Percentiles rank a stretch among this genome's conserved stretches.
Conservation (phyloP, 768 basidiomycete species). For the Termitomyces bulborhizus region DNA sequence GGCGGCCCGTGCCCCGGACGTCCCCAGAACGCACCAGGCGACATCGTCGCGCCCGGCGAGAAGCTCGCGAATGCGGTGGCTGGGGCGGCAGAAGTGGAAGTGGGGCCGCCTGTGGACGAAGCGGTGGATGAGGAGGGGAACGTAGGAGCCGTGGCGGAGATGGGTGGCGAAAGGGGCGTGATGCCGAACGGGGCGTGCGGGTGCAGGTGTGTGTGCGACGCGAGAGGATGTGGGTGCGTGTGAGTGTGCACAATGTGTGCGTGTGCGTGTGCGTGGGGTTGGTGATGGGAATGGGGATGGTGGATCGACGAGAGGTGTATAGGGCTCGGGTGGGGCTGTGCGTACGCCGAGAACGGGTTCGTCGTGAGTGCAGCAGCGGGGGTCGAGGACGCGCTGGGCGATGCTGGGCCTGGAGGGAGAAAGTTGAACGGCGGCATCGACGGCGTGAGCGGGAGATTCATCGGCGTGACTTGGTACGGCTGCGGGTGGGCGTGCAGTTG, state of each 20-base stretch:
- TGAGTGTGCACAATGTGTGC: not conserved
- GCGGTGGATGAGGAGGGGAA: slow-evolving; percentile 1
- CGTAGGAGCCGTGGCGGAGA: not conserved
- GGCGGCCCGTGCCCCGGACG: slow-evolving; percentile 22
- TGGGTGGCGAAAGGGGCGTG: not conserved
- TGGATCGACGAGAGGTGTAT: not conserved
- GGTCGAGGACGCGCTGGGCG: not conserved
- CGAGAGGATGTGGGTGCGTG: not conserved
- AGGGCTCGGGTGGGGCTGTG: not conserved
- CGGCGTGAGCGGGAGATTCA: slow-evolving; percentile 74
- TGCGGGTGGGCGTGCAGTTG: not conserved
- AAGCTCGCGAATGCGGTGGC: slow-evolving; percentile 29
- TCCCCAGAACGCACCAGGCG: slow-evolving; percentile 69
- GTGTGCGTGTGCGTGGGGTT: not conserved
- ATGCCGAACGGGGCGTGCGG: not conserved
- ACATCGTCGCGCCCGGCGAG: slow-evolving; percentile 69
- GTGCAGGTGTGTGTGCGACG: not conserved
- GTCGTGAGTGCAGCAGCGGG: not conserved
- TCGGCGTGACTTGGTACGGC: not conserved
- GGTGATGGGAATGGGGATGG: not conserved
- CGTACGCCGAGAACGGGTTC: not conserved
- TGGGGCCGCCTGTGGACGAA: slow-evolving; percentile 1
- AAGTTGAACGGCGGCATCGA: slow-evolving; percentile 96
- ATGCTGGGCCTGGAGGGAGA: not conserved
- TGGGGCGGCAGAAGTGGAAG: no score